Base-by-base conservation (phyloP, 148 eudicot genomes). In the Beta vulgaris region DNA sequence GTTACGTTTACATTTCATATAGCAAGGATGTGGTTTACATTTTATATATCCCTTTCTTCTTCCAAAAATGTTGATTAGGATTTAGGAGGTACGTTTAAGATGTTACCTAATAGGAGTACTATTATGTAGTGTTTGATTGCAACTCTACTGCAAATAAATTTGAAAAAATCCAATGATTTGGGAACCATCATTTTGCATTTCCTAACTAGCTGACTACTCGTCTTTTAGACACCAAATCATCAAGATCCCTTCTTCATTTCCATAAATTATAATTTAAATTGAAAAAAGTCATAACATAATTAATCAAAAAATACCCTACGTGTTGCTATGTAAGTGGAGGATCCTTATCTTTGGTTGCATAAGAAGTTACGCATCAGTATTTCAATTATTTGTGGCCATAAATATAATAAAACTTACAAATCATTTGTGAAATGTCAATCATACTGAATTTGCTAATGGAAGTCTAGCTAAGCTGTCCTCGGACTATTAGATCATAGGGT, bases 371-470 rank as follows among this genome's bases (percentile, higher is more conserved):
- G 72, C 21, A 13, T 55, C 18, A 44, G 57, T 55, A 43, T 10
- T 7, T 44, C 68, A 69, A 68, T 76, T 68, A 76, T 76, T 67
- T n/a, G 65, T 57, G 57, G n/a, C n/a, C n/a, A n/a, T n/a, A n/a
- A n/a, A n/a, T n/a, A n/a, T n/a, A n/a, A n/a, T n/a, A n/a, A n/a
- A n/a, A n/a, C n/a, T n/a, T n/a, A n/a, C n/a, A n/a, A n/a, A n/a
- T 76, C 73, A 76, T 76, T 67, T n/a, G 65, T 57, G 57, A 15
- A 39, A n/a, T n/a, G n/a, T n/a, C n/a, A n/a, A n/a, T n/a, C n/a
- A n/a, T n/a, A n/a, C n/a, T n/a, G n/a, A n/a, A n/a, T n/a, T n/a
- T n/a, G n/a, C n/a, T n/a, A n/a, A n/a, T n/a, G n/a, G n/a, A n/a
- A n/a, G n/a, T n/a, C n/a, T n/a, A n/a, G n/a, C 57, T 2, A 55